These are phyloP conservation scores for Lecanicillium sp. DNA, from an alignment of 2,329 filamentous ascomycete genomes.

Conservation along the genomic window DNA sequence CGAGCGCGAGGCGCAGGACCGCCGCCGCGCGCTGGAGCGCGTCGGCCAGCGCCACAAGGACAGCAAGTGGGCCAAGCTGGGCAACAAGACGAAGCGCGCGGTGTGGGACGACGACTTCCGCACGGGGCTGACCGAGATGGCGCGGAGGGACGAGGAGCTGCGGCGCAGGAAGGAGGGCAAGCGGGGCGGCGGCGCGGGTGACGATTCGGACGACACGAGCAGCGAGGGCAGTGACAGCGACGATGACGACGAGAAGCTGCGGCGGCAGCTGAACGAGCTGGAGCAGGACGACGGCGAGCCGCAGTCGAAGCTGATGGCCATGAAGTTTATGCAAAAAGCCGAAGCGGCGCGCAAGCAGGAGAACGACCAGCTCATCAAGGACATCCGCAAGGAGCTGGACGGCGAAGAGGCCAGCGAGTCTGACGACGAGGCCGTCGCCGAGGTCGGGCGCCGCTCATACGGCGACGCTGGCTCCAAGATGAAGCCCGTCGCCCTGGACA, in stretches of 20 bases:
- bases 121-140: slow-evolving; percentile 72
- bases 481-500: slow-evolving; percentile 26
- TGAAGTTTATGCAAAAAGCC: slow-evolving; percentile 93
- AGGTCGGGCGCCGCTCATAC: slow-evolving; percentile 66
- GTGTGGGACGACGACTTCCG: slow-evolving; percentile 87
- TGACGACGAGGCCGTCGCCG: slow-evolving; percentile 46
- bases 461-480: slow-evolving; percentile 41
- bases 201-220: slow-evolving; percentile 48
- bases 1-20: slow-evolving; percentile 60
- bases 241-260: slow-evolving; percentile 52
- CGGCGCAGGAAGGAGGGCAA: slow-evolving; percentile 73
- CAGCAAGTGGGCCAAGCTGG: slow-evolving; percentile 85
- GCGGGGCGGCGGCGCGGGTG: slow-evolving; percentile 34
- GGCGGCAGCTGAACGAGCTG: slow-evolving; percentile 39
- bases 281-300: slow-evolving; percentile 45
- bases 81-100: slow-evolving; percentile 71
- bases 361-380: slow-evolving; percentile 70
- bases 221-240: slow-evolving; percentile 32
- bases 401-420: slow-evolving; percentile 48
- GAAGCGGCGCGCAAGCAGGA: slow-evolving; percentile 70
- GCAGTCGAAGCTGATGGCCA: slow-evolving; percentile 64
- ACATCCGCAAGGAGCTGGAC: slow-evolving; percentile 67
- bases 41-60: slow-evolving; percentile 82
- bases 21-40: slow-evolving; percentile 72
- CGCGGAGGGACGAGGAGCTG: slow-evolving; percentile 74